Base-by-base conservation (phyloP, 179 eudicot genomes). In the Monotropa hypopitys region DNA sequence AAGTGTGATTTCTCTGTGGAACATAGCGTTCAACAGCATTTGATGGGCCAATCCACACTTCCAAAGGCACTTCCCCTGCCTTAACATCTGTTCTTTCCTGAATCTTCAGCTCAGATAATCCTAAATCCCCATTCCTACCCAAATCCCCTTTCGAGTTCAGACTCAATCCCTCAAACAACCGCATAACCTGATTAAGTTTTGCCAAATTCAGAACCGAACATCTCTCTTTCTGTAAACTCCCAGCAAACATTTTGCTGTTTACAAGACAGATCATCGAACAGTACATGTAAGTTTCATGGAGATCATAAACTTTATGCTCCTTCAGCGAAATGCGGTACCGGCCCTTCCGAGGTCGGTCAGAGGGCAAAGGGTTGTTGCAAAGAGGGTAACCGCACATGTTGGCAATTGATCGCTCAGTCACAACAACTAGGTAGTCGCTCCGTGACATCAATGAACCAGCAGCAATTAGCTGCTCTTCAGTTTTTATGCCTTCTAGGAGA, bases 1-100 rank as follows among this genome's bases (percentile, higher is more conserved):
- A 16, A 10, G 38, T 81, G 63, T 61, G 86, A 79, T 89, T 90
- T 33, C 78, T 85, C 67, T 85, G 86, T 15, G 99, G 97, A 46
- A 93, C 91, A 85, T 91, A 95, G 71, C 97, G 97, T 79, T 95
- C 99, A 85, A 95, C 89, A 2, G 97, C 93, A 86, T 90, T 89
- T 21, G 95, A 84, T 38, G 91, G 90, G 21, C 98, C 98, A 85
- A 89, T 63, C 98, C 97, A 92, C 78, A 88, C 93, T 77, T 86
- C 91, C 86, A 87, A 38, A 49, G 87, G 78, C 69, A 95, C 91
- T 53, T 83, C 86, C 77, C 90, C 93, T 38, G 70, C 85, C 73
- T 73, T 79, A 18, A 66, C 50, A 57, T 77, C 84, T 2, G 76
- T 78, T 53, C 89, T 93, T 80, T 91, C 98, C 82, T 86, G 83